Evolutionary conservation across 257 asterid genomes (phyloP), one percentile per base, ranked within the genome.

Genomic region (Verbena officinalis): DNA sequence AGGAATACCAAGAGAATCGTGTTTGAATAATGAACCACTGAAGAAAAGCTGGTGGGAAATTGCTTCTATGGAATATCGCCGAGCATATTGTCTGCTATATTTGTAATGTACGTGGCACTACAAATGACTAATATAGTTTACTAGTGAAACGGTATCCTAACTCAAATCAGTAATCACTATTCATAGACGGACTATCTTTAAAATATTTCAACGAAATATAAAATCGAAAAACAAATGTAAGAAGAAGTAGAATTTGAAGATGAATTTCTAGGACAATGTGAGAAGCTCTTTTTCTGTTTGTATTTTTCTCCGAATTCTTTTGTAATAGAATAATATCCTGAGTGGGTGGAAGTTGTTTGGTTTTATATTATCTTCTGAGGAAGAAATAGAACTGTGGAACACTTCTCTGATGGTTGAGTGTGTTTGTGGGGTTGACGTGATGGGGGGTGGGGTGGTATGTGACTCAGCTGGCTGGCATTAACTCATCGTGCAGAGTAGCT

Each of bases 31-130:
- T 62, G 75, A 72, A 67, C 67, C 40, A 60, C 48, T 39, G 65
- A 55, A 53, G 56, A 70, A 72, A 72, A 67, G 78, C 65, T 67
- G 74, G 74, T 65, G 82, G 70, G 81, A 76, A 74, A 74, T 73
- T 69, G 77, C 33, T 69, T 72, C 39, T 57, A 59, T 51, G 64
- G 73, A 78, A 71, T 75, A 74, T 59, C 27, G 39, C 49, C 50
- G 17, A 67, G 60, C 60, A 59, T 55, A 43, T 51, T 64, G 69
- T 62, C 54, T 52, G 46, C 33, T 31, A 68, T 55, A 62, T 33
- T 38, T 50, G 56, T 59, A 48, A 59, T 45, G 70, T 70, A 70
- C 75, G 77, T 70, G 80, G 75, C 65, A 54, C 36, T 55, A 30
- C 36, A 27, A 65, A 52, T 13, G 45, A 39, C 40, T 52, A 60